phyloP scores from a whole-genome alignment of 1,284 basidiomycete genomes.

The Anthracocystis setariae region DNA sequence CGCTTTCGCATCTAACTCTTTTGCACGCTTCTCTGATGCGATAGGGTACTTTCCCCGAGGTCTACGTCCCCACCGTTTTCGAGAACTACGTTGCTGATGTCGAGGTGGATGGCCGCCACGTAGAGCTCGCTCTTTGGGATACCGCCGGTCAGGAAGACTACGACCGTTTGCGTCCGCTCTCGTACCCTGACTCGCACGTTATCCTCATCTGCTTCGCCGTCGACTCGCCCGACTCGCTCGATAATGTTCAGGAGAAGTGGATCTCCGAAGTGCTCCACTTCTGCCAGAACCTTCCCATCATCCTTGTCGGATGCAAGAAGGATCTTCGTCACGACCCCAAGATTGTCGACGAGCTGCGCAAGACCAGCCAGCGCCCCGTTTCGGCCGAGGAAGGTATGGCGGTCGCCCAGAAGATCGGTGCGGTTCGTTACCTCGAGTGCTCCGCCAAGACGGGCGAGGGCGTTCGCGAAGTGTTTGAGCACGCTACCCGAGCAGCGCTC shows the following conservation, averaged over 20 bases:
- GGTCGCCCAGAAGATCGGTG: conserved; percentile 87
- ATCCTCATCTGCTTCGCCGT: conserved; percentile 93
- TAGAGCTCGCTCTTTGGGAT: conserved; percentile 94
- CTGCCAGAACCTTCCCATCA: conserved; percentile 84
- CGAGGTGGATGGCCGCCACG: conserved; percentile 88
- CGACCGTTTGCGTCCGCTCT: conserved; percentile 73
- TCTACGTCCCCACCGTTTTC: conserved; percentile 91
- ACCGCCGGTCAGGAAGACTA: conserved; percentile 87
- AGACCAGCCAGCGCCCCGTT: conserved; percentile 67
- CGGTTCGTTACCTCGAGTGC: conserved; percentile 88
- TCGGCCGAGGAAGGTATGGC: conserved; percentile 75
- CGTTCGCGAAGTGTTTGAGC: conserved; percentile 90
- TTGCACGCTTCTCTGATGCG: conserved; percentile 1
- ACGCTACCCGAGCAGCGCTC: conserved; percentile 83
- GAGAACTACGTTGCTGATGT: conserved; percentile 90
- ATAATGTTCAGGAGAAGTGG: conserved; percentile 98
- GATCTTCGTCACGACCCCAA: conserved; percentile 67
- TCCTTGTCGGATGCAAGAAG: conserved; percentile 90
- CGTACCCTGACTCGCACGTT: conserved; percentile 90
- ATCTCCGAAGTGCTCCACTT: conserved; percentile 93
- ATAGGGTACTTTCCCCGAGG: conserved; percentile 88
- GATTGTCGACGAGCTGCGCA: conserved; percentile 68
- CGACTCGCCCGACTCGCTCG: conserved; percentile 89
- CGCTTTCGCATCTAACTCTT: neutral
- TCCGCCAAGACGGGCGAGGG: conserved; percentile 88